These are phyloP conservation scores for Arachis hypogaea DNA, from an alignment of 306 rosid genomes.

Conservation along the genomic window DNA sequence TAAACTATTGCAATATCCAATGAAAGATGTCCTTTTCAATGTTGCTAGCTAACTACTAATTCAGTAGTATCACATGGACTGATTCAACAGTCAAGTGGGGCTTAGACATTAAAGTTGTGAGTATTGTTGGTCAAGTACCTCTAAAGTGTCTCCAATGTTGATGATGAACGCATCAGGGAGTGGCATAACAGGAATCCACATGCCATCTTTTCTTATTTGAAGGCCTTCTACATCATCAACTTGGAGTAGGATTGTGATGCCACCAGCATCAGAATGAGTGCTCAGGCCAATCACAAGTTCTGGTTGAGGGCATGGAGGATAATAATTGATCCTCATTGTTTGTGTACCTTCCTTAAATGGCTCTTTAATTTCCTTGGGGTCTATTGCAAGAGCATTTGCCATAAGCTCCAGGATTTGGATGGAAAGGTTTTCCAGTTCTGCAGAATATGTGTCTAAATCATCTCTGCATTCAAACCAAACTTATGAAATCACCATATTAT, in stretches of 20 bases:
- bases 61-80: not conserved
- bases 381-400: constrained; percentile 38
- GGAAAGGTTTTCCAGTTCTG: constrained; percentile 18
- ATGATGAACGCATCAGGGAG: constrained; percentile 47
- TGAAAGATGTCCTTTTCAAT: too few relatives aligned
- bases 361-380: constrained; percentile 26
- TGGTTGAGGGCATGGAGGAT: constrained; percentile 47
- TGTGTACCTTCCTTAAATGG: constrained; percentile 12
- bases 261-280: constrained; percentile 38
- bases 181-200: constrained; percentile 46
- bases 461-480: constrained; percentile 11
- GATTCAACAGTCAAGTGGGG: not conserved
- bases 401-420: constrained; percentile 25
- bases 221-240: constrained; percentile 41
- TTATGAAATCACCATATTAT: too few relatives aligned
- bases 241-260: constrained; percentile 40
- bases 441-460: constrained; percentile 17
- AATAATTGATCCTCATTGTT: constrained; percentile 38
- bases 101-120: not conserved
- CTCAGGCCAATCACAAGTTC: constrained; percentile 33
- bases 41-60: not conserved
- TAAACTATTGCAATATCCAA: too few relatives aligned
- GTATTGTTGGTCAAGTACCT: not conserved
- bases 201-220: constrained; percentile 45
- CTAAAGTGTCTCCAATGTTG: constrained; percentile 26